These are phyloP conservation scores for Chrysoporthe puriensis DNA, from an alignment of 2,329 filamentous ascomycete species.

Conservation along the genomic window DNA sequence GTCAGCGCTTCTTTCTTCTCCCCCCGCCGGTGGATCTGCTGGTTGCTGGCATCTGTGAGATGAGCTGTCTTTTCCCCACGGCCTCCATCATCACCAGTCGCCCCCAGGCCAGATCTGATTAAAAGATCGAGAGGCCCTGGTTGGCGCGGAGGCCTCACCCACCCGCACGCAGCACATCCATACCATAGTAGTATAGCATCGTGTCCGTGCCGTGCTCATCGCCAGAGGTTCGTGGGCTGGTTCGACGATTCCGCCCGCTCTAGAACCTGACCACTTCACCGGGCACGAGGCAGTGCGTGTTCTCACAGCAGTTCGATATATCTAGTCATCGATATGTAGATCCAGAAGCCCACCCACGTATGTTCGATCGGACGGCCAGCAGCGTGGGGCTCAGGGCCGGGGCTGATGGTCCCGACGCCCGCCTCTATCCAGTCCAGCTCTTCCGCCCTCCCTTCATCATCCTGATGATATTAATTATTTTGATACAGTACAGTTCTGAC, in stretches of 20 bases:
- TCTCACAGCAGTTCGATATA: too few relatives aligned
- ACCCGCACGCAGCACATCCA: too few relatives aligned
- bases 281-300: too few relatives aligned
- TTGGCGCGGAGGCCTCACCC: too few relatives aligned
- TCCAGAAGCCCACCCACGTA: not conserved
- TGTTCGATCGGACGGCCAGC: not conserved
- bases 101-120: not conserved
- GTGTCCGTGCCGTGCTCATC: too few relatives aligned
- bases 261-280: too few relatives aligned
- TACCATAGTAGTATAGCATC: too few relatives aligned
- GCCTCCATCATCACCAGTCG: not conserved
- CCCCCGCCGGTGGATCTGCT: constrained; percentile 6
- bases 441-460: not conserved
- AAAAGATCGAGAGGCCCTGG: too few relatives aligned
- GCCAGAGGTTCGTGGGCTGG: too few relatives aligned
- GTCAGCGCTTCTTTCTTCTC: constrained; percentile 1
- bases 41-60: constrained; percentile 21
- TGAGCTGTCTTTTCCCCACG: constrained; percentile 18
- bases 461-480: constrained; percentile 12
- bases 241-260: too few relatives aligned
- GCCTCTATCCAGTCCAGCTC: not conserved
- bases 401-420: not conserved
- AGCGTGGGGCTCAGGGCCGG: too few relatives aligned
- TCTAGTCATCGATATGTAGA: not conserved
- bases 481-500: constrained; percentile 12